Base-by-base conservation (phyloP, 1,284 basidiomycete species). In the Agaricales sp. region DNA sequence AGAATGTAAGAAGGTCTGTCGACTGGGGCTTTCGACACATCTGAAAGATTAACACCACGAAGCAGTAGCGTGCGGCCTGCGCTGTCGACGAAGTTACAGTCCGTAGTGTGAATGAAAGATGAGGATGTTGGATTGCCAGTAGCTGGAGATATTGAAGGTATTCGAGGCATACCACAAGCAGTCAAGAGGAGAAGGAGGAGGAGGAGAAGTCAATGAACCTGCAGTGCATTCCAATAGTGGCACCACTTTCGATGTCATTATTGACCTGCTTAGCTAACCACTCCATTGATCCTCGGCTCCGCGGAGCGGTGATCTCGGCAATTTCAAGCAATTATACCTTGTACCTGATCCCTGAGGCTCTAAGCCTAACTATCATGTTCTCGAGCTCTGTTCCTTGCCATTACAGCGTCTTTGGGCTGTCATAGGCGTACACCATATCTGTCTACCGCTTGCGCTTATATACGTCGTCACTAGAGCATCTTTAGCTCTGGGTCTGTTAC, bases 1-100 rank as follows among this genome's bases (percentile, higher is more conserved):
- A 83, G 71, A 16, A 76, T 59, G 47, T 79, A 75, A 0, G 85
- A 85, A 0, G 82, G 89, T 51, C 80, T 74, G 38, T 73, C 78
- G 0, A 81, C 63, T 0, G 95, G 93, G 0, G 83, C 83, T 63
- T 99, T 98, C 47, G 82, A 78, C 0, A 87, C 83, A 2, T 91
- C 92, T 4, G 90, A 89, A 49, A 98, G 78, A 65, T 99, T 98
- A 51, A 98, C 85, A 30, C 95, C 95, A 39, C 95, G 82, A 0
- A 99, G 73, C 21, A 98, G 71, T 18, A 97, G 68, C 0, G 87
- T 86, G 41, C 95, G 82, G 8, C 93, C 93, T 48, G 75, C 66
- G 46, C 75, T 79, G 68, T 97, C 92, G 59, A 92, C 81, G 63
- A 97, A 98, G 57, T 84, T 78, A 55, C 78, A 75, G 43, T 77